Base-by-base conservation (phyloP, 805 yeast genomes). In the Schwanniomyces polymorphus region DNA sequence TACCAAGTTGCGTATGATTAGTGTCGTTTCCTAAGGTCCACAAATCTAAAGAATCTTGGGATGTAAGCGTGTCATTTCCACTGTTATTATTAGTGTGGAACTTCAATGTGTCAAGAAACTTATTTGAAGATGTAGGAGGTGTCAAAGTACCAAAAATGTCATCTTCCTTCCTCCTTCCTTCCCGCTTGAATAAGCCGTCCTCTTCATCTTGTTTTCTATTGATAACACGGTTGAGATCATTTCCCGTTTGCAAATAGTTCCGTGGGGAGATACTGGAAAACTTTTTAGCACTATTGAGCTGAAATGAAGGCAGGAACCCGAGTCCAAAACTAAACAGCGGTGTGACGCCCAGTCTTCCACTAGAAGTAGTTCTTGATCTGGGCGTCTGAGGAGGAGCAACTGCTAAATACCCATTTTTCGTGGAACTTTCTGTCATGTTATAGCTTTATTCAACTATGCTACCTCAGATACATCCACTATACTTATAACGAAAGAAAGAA, bases 281-380 rank as follows among this genome's bases (percentile, higher is more conserved):
- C 17, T 60, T 39, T 46, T 57, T 56, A 38, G 56, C 53, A 27
- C 35, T 42, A 42, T 63, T 56, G 52, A 72, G 67, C 33, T 64
- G 68, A 53, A 72, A 69, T n/a, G 74, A 68, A 11, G 77, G 76
- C 74, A 68, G 74, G 42, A 71, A 68, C 31, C 70, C 70, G 27
- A 71, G 52, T 7, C 75, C 72, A 49, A 72, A 69, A 26, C 68
- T 58, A 54, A 70, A 69, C 7, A 71, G 59, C 1, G 73, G 71
- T 10, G 72, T 67, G 44, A 57, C 48, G 17, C 53, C 51, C 11
- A 47, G 28, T 27, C 43, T 37, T 27, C 44, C 46, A 21, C 17
- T 41, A 27, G 28, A 29, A 28, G 43, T 43, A 25, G 45, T 33
- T 17, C 45, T 27, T 29, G 50, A 47, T 45, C 57, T 43, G 18